A percentile compares a stretch with the other conserved stretches of the same genome.
Evolutionary conservation across 495 filamentous ascomycete species (phyloP).

Genomic region (Neurospora sp.): DNA sequence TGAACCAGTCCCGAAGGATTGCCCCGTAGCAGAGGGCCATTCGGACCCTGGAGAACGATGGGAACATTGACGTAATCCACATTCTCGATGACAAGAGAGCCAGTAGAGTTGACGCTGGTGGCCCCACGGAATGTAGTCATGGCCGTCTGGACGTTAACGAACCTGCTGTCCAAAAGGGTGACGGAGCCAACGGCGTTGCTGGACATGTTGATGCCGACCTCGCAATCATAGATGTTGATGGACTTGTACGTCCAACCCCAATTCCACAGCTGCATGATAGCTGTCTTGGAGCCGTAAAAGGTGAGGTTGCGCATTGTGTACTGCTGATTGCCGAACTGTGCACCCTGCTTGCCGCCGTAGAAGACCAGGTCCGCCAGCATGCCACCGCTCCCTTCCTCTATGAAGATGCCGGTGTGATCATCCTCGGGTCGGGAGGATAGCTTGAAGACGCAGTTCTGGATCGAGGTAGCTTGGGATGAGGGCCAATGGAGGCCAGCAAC

Average conservation of each 20-base stretch:
- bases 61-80: conserved; percentile 47
- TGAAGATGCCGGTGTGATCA: conserved; percentile 63
- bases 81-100: conserved; percentile 71
- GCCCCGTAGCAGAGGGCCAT: conserved; percentile 36
- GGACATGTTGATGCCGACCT: conserved; percentile 69
- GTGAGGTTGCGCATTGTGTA: conserved; percentile 81
- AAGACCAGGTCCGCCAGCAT: conserved; percentile 64
- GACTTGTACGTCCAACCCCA: conserved; percentile 84
- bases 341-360: conserved; percentile 53
- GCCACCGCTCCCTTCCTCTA: conserved; percentile 64
- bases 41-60: conserved; percentile 42
- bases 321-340: conserved; percentile 67
- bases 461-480: conserved; percentile 78
- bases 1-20: conserved; percentile 11
- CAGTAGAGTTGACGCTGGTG: conserved; percentile 48
- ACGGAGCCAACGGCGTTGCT: conserved; percentile 61
- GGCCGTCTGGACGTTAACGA: conserved; percentile 52
- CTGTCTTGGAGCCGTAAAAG: conserved; percentile 75
- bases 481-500: conserved; percentile 89
- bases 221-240: conserved; percentile 63
- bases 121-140: conserved; percentile 52
- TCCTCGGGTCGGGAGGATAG: conserved; percentile 49
- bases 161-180: conserved; percentile 65
- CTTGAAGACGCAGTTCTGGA: conserved; percentile 78
- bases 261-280: conserved; percentile 79